Conservation (phyloP, 2,329 filamentous ascomycete species). For the Trichoderma guizhouense region DNA sequence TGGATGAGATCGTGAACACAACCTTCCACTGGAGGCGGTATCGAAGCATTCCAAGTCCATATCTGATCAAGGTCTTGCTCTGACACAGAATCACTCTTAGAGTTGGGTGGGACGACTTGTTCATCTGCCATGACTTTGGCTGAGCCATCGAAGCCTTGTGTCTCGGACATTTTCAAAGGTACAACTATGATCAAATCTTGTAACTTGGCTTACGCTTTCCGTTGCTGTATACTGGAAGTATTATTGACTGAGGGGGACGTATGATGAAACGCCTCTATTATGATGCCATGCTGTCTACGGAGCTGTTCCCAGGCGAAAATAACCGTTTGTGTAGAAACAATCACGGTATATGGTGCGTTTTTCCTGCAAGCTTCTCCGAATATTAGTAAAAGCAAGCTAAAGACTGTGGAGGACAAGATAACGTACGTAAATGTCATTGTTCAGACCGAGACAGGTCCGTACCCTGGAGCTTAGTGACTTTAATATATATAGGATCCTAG, state of each 20-base stretch:
- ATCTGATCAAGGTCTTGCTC: slow-evolving; percentile 12
- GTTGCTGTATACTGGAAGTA: neutral
- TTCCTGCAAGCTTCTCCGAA: neutral
- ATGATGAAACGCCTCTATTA: neutral
- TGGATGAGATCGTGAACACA: slow-evolving; percentile 42
- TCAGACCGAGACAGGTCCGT: neutral
- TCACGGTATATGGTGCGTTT: neutral
- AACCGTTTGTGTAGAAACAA: neutral
- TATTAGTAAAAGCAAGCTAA: neutral
- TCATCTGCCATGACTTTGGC: neutral
- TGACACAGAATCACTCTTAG: neutral
- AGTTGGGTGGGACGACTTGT: neutral
- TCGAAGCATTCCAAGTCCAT: slow-evolving; percentile 20
- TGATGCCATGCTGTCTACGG: neutral
- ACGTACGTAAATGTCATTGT: neutral
- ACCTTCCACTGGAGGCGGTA: slow-evolving; percentile 18
- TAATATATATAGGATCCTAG: neutral
- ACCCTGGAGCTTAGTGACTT: neutral
- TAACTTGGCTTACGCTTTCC: neutral
- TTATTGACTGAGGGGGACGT: neutral
- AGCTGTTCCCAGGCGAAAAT: neutral
- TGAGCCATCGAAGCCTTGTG: neutral
- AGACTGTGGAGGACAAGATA: neutral
- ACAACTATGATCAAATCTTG: neutral
- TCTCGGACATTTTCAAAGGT: neutral